Evolutionary conservation across 169 alveolate species (phyloP).

Genomic region (Eimeria praecox): DNA sequence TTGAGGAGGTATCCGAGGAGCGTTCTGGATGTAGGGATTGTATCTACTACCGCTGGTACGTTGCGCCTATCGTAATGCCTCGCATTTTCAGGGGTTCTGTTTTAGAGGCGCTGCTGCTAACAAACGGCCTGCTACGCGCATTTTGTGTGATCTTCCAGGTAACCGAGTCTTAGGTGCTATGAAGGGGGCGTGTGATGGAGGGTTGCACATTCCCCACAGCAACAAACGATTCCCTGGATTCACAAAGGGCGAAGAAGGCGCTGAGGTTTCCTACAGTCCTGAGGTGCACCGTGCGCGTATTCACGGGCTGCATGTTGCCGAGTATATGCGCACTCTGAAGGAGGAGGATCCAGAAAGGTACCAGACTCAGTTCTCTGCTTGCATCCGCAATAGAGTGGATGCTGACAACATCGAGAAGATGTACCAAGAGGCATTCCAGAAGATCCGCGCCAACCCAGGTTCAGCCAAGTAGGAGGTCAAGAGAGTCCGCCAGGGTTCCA

Average conservation of each 20-base stretch:
- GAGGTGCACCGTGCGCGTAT: constrained; percentile 99
- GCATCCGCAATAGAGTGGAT: constrained; percentile 95
- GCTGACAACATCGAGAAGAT: constrained; percentile 97
- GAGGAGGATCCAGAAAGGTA: constrained; percentile 98
- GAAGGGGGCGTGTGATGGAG: constrained; percentile 99
- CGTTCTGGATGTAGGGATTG: constrained; percentile 99
- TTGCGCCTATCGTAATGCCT: neutral
- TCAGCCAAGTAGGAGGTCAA: constrained; percentile 90
- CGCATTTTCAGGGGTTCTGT: too few species aligned
- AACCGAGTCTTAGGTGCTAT: constrained; percentile 99
- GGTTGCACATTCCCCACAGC: constrained; percentile 99
- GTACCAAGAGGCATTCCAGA: constrained; percentile 98
- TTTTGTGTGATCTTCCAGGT: too few species aligned
- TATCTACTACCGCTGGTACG: constrained; percentile 97
- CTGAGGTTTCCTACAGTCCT: constrained; percentile 97
- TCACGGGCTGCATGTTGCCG: constrained; percentile 98
- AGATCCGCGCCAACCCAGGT: constrained; percentile 98
- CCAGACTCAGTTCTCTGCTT: constrained; percentile 97
- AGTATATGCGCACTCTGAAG: constrained; percentile 96
- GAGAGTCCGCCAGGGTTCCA: constrained; percentile 91
- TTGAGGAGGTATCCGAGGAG: constrained; percentile 97
- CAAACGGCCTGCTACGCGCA: too few species aligned
- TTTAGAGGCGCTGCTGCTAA: too few species aligned
- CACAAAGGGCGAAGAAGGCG: constrained; percentile 90
- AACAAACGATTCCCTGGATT: constrained; percentile 99